Conservation (phyloP, 2,329 filamentous ascomycete species). For the Phyllosticta paracitricarpa region DNA sequence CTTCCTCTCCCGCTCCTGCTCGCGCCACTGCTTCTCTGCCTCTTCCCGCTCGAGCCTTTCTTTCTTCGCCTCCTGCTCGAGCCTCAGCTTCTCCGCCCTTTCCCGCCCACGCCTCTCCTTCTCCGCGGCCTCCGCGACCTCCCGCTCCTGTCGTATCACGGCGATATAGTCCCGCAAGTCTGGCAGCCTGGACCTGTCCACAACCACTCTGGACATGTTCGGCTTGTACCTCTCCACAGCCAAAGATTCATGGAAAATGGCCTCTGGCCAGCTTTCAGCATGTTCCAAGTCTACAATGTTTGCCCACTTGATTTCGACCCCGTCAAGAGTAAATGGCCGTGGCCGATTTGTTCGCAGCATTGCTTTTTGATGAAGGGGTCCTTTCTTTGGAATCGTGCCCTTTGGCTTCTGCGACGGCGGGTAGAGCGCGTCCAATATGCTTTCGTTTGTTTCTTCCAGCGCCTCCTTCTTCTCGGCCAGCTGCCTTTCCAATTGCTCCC, state of each 20-base stretch:
- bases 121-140: background rate
- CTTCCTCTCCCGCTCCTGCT: background rate
- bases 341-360: background rate
- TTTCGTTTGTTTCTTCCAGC: background rate
- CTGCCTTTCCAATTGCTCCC: background rate
- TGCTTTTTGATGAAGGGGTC: background rate
- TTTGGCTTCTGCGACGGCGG: background rate
- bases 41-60: background rate
- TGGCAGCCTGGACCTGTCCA: background rate
- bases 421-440: background rate
- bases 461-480: background rate
- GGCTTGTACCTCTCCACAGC: background rate
- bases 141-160: background rate
- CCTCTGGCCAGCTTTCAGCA: constrained; percentile 13
- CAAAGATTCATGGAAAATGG: constrained; percentile 13
- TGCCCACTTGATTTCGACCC: constrained; percentile 23
- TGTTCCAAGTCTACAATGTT: constrained; percentile 24
- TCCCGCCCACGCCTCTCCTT: background rate
- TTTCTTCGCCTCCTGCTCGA: background rate
- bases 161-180: background rate
- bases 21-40: background rate
- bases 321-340: constrained; percentile 18
- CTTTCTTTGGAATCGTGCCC: background rate
- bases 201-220: background rate
- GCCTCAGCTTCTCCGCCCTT: background rate